Percentiles rank a stretch among this genome's conserved stretches.
Evolutionary conservation across 1,284 basidiomycete genomes (phyloP).

Genomic region (Termitomyces sp.): DNA sequence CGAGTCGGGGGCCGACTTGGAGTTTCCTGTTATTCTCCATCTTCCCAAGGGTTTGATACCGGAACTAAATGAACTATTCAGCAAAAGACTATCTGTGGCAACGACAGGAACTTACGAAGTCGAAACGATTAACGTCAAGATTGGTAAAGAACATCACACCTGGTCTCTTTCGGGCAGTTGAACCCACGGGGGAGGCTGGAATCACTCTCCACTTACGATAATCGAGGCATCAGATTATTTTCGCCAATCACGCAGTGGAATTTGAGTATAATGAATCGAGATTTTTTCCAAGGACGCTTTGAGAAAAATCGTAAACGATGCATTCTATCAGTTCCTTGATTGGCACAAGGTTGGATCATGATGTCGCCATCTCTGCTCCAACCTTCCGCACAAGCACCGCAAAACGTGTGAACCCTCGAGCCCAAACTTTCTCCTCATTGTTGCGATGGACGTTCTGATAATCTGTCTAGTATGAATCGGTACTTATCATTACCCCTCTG

Average conservation of each 20-base stretch:
- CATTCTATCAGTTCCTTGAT: background rate
- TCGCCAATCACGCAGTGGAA: background rate
- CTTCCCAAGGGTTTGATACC: slow-evolving; percentile 48
- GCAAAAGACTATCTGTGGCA: slow-evolving; percentile 35
- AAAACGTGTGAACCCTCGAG: background rate
- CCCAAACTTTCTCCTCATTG: background rate
- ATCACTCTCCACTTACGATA: background rate
- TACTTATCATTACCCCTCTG: background rate
- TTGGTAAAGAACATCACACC: slow-evolving; percentile 55
- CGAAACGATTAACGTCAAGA: slow-evolving; percentile 51
- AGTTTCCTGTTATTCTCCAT: slow-evolving; percentile 44
- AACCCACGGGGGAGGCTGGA: background rate
- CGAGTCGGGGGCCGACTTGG: slow-evolving; percentile 4
- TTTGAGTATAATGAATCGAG: background rate
- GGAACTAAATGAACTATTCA: slow-evolving; percentile 45
- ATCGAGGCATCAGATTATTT: background rate
- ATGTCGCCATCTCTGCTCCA: background rate
- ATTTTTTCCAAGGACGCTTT: background rate
- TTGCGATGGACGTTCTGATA: background rate
- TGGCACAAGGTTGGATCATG: background rate
- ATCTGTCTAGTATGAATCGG: background rate
- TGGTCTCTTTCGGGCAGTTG: slow-evolving; percentile 31
- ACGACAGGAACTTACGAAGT: slow-evolving; percentile 48
- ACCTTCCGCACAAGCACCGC: too few species aligned
- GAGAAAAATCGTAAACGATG: background rate